Base-by-base conservation (phyloP, 768 basidiomycete species). In the Suillus americanus region DNA sequence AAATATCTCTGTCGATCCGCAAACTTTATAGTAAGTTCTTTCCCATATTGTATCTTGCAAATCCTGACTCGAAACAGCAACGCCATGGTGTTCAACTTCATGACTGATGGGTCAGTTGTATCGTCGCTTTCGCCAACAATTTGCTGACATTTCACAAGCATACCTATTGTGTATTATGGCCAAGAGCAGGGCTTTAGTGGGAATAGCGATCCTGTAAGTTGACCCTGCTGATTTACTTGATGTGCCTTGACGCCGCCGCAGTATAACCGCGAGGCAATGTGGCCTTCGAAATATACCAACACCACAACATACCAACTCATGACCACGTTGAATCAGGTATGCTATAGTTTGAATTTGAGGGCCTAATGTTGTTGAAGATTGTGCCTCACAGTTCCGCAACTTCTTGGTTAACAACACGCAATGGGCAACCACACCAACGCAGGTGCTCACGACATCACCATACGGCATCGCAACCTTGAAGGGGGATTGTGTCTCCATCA, bases 91-190 rank as follows among this genome's bases (percentile, higher is more conserved):
- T 86, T 89, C 69, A 87, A 79, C 64, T 92, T 90, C 74, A 86
- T 92, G 85, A 84, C 85, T 57, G 91, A 92, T 64, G 91, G 91
- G 81, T 74, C 61, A 70, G 65, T 57, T 20, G 28, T 33, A 55
- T 46, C 5, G 7, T 7, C n/a, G 37, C 53, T 57, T 35, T 25
- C 18, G 7, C 40, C 9, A 14, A 23, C 14, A 28, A 37, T 20
- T 57, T 45, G 48, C 35, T 33, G 35, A 37, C 60, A 60, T 56
- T 62, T 33, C 35, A 25, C 57, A 18, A 82, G 81, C n/a, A 91
- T 92, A 68, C 91, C 92, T 0, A 86, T 93, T 65, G 84, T 91
- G 13, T 94, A 93, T 73, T 91, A 91, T 65, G 91, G 92, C 2
- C 90, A 91, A 75, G 92, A 93, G 69, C 91, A 92, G 72, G 78